Conservation (phyloP, 73 alveolate genomes). For the Urostyla sp. region DNA sequence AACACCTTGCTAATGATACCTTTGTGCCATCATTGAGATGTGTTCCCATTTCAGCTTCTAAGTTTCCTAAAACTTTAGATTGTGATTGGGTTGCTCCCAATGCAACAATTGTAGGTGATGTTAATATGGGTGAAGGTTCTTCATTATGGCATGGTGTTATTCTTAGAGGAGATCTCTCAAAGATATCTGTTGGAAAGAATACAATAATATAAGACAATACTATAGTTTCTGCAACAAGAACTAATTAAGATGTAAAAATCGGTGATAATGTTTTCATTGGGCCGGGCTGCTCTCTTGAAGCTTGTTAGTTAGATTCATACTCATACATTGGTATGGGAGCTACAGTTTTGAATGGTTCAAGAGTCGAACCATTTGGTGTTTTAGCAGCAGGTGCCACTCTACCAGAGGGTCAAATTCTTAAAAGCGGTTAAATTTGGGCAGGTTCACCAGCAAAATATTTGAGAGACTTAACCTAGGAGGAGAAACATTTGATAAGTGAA, state of each 20-base stretch:
- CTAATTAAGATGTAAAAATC: conserved; percentile 34
- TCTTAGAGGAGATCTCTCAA: conserved; percentile 73
- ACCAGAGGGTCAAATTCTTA: conserved; percentile 68
- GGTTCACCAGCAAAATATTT: conserved; percentile 86
- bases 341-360: conserved; percentile 66
- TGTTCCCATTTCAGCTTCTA: conserved; percentile 53
- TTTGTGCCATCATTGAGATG: conserved; percentile 62
- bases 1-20: conserved; percentile 19
- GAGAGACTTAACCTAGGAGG: conserved; percentile 84
- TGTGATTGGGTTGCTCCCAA: conserved; percentile 83
- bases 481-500: conserved; percentile 74
- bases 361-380: conserved; percentile 71
- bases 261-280: conserved; percentile 80
- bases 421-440: conserved; percentile 83
- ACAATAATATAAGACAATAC: conserved; percentile 70
- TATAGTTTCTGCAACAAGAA: neutral
- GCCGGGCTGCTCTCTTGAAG: conserved; percentile 74
- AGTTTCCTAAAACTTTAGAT: conserved; percentile 54
- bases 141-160: conserved; percentile 84
- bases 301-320: conserved; percentile 72
- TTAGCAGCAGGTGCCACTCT: conserved; percentile 90
- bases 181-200: conserved; percentile 76
- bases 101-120: conserved; percentile 79
- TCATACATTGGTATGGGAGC: conserved; percentile 87
- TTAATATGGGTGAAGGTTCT: conserved; percentile 65